Conservation (phyloP, 768 basidiomycete genomes). For the Psilocybe tampanensis region DNA sequence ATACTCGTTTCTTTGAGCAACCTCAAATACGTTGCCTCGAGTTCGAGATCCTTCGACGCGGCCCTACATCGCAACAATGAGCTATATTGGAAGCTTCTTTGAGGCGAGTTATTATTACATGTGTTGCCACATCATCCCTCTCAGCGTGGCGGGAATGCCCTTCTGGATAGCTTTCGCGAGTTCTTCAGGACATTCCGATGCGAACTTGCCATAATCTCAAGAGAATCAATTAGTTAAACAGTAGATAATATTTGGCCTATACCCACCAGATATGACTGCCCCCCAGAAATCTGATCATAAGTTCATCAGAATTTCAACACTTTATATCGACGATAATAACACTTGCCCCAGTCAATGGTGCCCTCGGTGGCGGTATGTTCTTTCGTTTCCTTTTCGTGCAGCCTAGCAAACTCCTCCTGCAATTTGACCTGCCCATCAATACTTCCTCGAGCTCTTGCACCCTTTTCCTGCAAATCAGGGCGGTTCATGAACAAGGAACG, state of each 20-base stretch:
- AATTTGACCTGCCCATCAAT: conserved; percentile 70
- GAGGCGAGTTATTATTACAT: conserved; percentile 53
- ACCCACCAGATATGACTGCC: conserved; percentile 79
- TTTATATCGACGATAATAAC: neutral
- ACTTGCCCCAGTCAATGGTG: conserved; percentile 78
- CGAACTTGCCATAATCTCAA: conserved; percentile 87
- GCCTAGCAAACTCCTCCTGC: conserved; percentile 74
- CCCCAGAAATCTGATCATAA: conserved; percentile 85
- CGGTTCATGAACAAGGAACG: conserved; percentile 58
- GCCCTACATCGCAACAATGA: conserved; percentile 52
- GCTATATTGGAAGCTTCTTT: neutral
- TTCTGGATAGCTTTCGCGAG: conserved; percentile 88
- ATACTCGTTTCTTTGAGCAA: conserved; percentile 82
- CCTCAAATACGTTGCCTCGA: conserved; percentile 82
- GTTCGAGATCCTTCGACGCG: conserved; percentile 87
- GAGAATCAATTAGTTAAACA: neutral
- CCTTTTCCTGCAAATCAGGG: conserved; percentile 52
- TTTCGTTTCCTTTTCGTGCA: conserved; percentile 55
- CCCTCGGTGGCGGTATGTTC: conserved; percentile 41
- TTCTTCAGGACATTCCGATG: conserved; percentile 73
- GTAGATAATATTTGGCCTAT: neutral
- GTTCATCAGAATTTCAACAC: neutral
- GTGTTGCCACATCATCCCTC: conserved; percentile 97
- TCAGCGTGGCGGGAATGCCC: conserved; percentile 85
- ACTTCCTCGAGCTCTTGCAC: conserved; percentile 44